These are phyloP conservation scores for Alternaria sp. DNA, from an alignment of 2,329 filamentous ascomycete genomes.

Conservation along the genomic window DNA sequence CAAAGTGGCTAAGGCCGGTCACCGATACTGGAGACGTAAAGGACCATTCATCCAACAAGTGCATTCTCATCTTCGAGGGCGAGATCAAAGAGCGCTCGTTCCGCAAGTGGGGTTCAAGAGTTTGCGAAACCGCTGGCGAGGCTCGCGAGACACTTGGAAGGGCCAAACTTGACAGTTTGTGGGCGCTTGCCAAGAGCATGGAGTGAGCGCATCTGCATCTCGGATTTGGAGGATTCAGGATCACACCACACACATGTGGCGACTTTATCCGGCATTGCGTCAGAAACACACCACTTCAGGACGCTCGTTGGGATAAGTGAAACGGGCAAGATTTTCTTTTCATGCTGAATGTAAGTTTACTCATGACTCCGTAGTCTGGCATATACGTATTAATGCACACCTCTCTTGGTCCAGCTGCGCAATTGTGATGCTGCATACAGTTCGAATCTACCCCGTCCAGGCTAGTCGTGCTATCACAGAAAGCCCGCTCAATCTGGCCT, in stretches of 20 bases:
- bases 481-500: neutral
- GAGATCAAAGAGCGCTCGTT: conserved; percentile 83
- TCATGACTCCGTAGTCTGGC: conserved; percentile 30
- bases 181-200: conserved; percentile 80
- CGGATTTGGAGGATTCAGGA: neutral
- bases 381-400: conserved; percentile 29
- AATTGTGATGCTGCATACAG: conserved; percentile 16
- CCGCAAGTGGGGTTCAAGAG: conserved; percentile 82
- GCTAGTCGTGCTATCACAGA: neutral
- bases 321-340: conserved; percentile 9
- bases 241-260: neutral
- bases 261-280: neutral
- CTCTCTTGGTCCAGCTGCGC: conserved; percentile 10
- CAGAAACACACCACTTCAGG: neutral
- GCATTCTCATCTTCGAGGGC: conserved; percentile 87
- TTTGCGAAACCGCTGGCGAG: conserved; percentile 92
- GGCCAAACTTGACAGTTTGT: conserved; percentile 94
- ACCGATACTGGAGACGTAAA: conserved; percentile 80
- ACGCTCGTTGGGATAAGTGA: neutral
- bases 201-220: conserved; percentile 18
- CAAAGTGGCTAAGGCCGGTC: conserved; percentile 78
- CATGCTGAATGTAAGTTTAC: conserved; percentile 31
- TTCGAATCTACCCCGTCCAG: neutral
- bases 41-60: conserved; percentile 83
- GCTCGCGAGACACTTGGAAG: conserved; percentile 81